Percentiles rank a stretch among this genome's conserved stretches.
Evolutionary conservation across 202 grass and related monocot species (phyloP).

Genomic region (Digitaria exilis): DNA sequence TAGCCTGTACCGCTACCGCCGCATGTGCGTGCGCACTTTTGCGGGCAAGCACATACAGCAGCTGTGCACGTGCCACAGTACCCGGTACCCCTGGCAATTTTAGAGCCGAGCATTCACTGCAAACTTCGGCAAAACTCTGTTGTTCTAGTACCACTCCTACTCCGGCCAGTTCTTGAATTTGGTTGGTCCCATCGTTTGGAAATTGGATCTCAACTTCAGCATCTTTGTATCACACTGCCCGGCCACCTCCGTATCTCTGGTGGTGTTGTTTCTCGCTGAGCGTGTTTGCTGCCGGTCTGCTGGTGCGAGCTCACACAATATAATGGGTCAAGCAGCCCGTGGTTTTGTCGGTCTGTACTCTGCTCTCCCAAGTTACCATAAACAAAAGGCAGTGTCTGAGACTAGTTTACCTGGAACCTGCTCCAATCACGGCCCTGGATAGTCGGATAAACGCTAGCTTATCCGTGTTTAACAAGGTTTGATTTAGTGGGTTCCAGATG

Average conservation of each 20-base stretch:
- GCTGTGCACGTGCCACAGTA: too few relatives aligned
- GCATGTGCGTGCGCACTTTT: too few relatives aligned
- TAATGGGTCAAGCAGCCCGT: neutral
- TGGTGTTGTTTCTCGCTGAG: neutral
- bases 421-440: neutral
- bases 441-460: neutral
- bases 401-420: neutral
- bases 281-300: neutral
- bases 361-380: neutral
- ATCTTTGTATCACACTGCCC: neutral
- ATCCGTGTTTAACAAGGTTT: neutral
- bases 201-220: neutral
- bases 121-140: neutral
- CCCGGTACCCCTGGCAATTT: neutral
- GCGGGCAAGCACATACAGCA: too few relatives aligned
- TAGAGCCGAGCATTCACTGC: neutral
- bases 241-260: too few relatives aligned
- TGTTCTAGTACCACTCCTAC: too few relatives aligned
- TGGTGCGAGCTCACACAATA: neutral
- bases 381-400: neutral
- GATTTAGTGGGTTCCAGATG: neutral
- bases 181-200: neutral
- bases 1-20: too few relatives aligned
- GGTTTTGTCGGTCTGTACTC: too few relatives aligned
- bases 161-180: neutral